Percentiles rank a stretch among this genome's conserved stretches.
These are phyloP conservation scores for Fusarium ambrosium DNA, from an alignment of 2,329 filamentous ascomycete genomes.

Conservation along the genomic window DNA sequence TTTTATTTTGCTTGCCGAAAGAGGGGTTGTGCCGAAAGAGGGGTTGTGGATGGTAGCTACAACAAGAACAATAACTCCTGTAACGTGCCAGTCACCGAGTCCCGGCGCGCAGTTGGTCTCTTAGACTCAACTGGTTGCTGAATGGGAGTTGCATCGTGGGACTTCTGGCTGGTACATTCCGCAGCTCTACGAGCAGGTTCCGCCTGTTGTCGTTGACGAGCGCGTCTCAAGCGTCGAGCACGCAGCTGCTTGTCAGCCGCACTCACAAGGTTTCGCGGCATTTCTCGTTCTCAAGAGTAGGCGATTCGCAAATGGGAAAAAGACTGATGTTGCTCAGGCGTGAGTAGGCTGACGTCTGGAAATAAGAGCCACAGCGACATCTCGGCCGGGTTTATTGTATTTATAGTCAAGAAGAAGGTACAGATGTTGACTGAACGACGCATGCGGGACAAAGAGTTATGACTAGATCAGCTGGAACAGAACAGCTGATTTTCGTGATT, in stretches of 20 bases:
- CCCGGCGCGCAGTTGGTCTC: not conserved
- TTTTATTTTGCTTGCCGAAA: no score
- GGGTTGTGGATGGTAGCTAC: no score
- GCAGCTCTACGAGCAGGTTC: not conserved
- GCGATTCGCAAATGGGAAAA: not conserved
- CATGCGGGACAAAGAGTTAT: not conserved
- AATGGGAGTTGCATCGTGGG: not conserved
- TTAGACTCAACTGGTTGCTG: not conserved
- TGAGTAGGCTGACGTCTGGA: not conserved
- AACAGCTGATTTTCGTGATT: not conserved
- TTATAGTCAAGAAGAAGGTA: not conserved
- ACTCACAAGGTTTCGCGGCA: not conserved
- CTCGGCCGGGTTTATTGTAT: not conserved
- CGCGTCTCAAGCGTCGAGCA: not conserved
- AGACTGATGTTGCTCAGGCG: not conserved
- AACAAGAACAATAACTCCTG: not conserved
- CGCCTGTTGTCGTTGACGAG: not conserved
- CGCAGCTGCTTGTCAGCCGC: not conserved
- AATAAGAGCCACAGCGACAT: not conserved
- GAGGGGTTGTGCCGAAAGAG: no score
- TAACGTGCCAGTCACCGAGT: not conserved
- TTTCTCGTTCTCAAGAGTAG: not conserved
- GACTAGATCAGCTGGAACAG: not conserved
- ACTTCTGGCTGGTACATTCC: not conserved
- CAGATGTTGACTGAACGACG: not conserved